phyloP scores from a whole-genome alignment of 768 basidiomycete species.

The Calocybe gangraenosa region DNA sequence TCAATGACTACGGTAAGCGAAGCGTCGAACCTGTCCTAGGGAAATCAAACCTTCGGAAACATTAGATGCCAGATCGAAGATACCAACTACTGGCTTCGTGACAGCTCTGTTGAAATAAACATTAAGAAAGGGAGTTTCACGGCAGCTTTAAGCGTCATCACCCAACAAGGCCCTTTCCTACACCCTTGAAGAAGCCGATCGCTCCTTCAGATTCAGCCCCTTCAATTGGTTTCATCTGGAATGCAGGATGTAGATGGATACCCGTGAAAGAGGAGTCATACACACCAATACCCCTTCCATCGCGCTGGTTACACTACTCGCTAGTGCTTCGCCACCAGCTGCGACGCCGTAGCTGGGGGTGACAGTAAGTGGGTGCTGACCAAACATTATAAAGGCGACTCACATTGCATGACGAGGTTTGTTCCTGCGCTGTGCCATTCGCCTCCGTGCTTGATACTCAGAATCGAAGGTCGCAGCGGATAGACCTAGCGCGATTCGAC shows the following conservation, averaged over 20 bases:
- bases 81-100: conserved; percentile 95
- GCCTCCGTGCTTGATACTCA: conserved; percentile 87
- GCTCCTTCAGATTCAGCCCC: conserved; percentile 95
- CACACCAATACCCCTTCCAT: conserved; percentile 90
- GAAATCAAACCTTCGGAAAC: conserved; percentile 73
- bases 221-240: conserved; percentile 92
- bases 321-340: conserved; percentile 91
- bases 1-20: background rate
- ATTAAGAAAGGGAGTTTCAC: background rate
- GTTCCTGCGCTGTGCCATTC: conserved; percentile 88
- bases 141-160: conserved; percentile 27
- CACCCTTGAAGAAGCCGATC: conserved; percentile 94
- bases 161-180: conserved; percentile 96
- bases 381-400: conserved; percentile 19
- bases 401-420: conserved; percentile 95
- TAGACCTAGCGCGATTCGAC: conserved; percentile 50
- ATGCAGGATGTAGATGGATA: background rate
- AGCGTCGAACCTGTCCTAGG: background rate
- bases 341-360: conserved; percentile 83
- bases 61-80: conserved; percentile 94
- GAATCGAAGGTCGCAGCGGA: conserved; percentile 96
- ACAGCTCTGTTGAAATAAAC: conserved; percentile 53
- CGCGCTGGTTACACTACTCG: conserved; percentile 91
- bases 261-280: background rate
- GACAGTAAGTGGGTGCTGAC: background rate